These are phyloP conservation scores for Liriodendron chinense DNA, from an alignment of 164 flowering plant genomes.

Conservation along the genomic window DNA sequence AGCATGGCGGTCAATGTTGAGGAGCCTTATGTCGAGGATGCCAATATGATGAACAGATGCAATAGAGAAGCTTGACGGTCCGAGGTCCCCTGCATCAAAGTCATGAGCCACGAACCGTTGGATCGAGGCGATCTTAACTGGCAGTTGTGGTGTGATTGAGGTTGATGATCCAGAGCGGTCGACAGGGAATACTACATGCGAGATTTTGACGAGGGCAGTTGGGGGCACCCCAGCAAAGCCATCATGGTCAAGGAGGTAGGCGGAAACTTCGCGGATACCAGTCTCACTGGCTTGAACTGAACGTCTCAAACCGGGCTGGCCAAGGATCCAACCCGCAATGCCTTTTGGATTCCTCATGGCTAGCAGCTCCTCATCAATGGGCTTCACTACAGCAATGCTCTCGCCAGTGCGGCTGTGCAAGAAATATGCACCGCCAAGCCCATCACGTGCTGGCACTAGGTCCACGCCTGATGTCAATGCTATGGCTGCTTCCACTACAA, in stretches of 20 bases:
- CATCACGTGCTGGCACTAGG: conserved; percentile 45
- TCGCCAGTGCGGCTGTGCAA: conserved; percentile 38
- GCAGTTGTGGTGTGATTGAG: conserved; percentile 23
- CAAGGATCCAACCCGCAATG: conserved; percentile 46
- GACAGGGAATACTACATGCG: conserved; percentile 39
- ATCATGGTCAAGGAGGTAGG: conserved; percentile 77
- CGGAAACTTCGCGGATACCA: conserved; percentile 76
- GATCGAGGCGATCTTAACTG: conserved; percentile 51
- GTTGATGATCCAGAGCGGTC: conserved; percentile 16
- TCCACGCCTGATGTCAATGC: conserved; percentile 61
- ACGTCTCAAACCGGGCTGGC: conserved; percentile 62
- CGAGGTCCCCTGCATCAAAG: conserved; percentile 78
- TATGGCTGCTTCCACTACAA: conserved; percentile 66
- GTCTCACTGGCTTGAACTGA: conserved; percentile 71
- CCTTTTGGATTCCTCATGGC: conserved; percentile 59
- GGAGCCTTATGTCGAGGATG: conserved; percentile 65
- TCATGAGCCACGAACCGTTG: conserved; percentile 72
- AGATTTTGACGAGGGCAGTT: conserved; percentile 63
- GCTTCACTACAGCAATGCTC: conserved; percentile 74
- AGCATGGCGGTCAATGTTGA: conserved; percentile 86
- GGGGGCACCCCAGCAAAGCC: conserved; percentile 82
- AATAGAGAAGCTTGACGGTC: conserved; percentile 72
- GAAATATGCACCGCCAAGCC: conserved; percentile 78
- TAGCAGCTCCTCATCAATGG: conserved; percentile 69
- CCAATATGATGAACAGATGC: conserved; percentile 71